Conservation (phyloP, 164 flowering plant genomes). For the Berberis thunbergii region DNA sequence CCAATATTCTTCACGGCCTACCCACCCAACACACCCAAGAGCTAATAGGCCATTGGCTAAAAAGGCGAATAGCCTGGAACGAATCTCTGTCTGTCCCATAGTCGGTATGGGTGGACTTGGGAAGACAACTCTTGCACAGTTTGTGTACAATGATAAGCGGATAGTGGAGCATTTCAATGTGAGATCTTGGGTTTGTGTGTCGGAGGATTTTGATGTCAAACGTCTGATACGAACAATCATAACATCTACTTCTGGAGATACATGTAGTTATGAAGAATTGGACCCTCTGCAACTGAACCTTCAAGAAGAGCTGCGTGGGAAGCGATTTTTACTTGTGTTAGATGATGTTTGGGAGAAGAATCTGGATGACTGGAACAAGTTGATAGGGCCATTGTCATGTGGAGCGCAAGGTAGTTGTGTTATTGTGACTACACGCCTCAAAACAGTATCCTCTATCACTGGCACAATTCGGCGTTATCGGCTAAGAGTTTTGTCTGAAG, state of each 20-base stretch:
- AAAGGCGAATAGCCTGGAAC: too few species aligned
- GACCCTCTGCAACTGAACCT: not conserved
- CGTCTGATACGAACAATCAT: not conserved
- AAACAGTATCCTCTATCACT: not conserved
- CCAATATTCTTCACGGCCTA: too few species aligned
- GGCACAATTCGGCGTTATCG: not conserved
- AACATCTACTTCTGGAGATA: not conserved
- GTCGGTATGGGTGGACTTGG: slow-evolving; percentile 18
- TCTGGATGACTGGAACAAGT: not conserved
- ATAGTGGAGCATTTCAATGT: slow-evolving; percentile 3
- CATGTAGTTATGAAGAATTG: not conserved
- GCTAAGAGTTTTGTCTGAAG: not conserved
- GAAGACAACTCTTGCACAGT: not conserved
- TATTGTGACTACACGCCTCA: not conserved
- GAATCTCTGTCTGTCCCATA: slow-evolving; percentile 8
- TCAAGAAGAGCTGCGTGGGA: not conserved
- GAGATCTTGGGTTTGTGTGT: slow-evolving; percentile 11
- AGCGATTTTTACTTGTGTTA: slow-evolving; percentile 1
- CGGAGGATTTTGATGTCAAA: slow-evolving; percentile 4
- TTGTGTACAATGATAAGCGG: slow-evolving; percentile 10
- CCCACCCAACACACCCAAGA: too few species aligned
- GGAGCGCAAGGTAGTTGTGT: slow-evolving; percentile 3
- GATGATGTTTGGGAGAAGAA: slow-evolving; percentile 5
- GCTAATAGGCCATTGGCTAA: too few species aligned
- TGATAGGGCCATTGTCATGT: not conserved